Conservation (phyloP, 73 alveolate genomes). For the Tetrahymena elliotti region DNA sequence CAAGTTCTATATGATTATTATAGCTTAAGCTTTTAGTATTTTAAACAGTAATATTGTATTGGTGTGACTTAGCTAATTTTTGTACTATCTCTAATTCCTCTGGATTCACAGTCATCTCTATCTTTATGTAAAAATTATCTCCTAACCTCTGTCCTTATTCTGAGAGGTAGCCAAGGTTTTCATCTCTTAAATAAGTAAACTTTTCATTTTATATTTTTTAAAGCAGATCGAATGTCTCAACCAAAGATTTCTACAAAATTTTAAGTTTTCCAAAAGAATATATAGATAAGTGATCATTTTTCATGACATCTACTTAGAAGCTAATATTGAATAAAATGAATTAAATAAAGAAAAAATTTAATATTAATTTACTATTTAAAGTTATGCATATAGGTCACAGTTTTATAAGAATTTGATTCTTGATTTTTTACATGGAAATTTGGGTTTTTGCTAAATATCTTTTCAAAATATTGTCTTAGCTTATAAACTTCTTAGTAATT, state of each 20-base stretch:
- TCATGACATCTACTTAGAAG: not conserved
- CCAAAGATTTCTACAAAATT: not conserved
- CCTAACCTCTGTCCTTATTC: not conserved
- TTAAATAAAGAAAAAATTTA: not conserved
- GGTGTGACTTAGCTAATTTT: not conserved
- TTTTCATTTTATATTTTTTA: not conserved
- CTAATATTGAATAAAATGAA: not conserved
- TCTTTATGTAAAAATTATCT: not conserved
- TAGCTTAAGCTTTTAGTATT: not conserved
- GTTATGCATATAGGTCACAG: not conserved
- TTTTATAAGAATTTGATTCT: not conserved
- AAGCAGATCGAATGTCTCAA: not conserved
- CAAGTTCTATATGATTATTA: not conserved
- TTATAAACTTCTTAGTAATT: not conserved
- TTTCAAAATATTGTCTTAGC: not conserved
- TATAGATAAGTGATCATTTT: not conserved
- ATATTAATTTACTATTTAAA: not conserved
- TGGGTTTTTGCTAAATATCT: not conserved
- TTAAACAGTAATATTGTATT: not conserved
- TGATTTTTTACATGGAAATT: not conserved
- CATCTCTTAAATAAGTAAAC: not conserved
- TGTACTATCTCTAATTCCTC: not conserved
- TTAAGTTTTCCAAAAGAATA: not conserved
- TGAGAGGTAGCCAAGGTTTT: not conserved
- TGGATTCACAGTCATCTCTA: not conserved